These are phyloP conservation scores for Podila epigama DNA, from an alignment of 192 early-diverging fungal genomes.

Conservation along the genomic window DNA sequence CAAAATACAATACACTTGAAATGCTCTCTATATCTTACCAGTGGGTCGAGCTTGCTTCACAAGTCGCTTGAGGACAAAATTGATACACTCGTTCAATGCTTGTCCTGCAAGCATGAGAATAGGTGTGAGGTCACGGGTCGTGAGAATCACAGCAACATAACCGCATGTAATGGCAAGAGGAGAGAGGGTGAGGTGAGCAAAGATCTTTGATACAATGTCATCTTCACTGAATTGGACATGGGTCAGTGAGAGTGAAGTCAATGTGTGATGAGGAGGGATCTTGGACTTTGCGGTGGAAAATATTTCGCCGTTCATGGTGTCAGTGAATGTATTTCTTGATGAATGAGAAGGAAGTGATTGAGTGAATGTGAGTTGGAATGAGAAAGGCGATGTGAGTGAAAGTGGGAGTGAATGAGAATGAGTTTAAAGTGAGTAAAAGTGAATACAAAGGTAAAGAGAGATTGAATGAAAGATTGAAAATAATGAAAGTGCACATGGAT, in stretches of 20 bases:
- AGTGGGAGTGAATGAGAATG: no score
- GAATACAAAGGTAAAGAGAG: no score
- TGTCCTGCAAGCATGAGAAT: constrained; percentile 75
- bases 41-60: constrained; percentile 71
- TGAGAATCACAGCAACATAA: constrained; percentile 70
- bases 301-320: not conserved
- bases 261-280: constrained; percentile 21
- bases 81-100: constrained; percentile 71
- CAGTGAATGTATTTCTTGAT: not conserved
- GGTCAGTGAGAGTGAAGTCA: constrained; percentile 73
- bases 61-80: constrained; percentile 65
- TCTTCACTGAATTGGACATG: constrained; percentile 68
- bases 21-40: constrained; percentile 40
- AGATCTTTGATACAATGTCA: constrained; percentile 65
- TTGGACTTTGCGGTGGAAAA: constrained; percentile 2
- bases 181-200: constrained; percentile 71
- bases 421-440: no score
- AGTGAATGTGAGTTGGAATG: not conserved
- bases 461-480: no score
- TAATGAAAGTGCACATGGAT: no score
- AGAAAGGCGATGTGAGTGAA: no score
- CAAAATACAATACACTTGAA: not conserved
- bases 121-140: constrained; percentile 66
- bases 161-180: constrained; percentile 76
- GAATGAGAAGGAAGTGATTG: not conserved